phyloP scores from a whole-genome alignment of 2,329 filamentous ascomycete genomes.

The Neonectria hederae region DNA sequence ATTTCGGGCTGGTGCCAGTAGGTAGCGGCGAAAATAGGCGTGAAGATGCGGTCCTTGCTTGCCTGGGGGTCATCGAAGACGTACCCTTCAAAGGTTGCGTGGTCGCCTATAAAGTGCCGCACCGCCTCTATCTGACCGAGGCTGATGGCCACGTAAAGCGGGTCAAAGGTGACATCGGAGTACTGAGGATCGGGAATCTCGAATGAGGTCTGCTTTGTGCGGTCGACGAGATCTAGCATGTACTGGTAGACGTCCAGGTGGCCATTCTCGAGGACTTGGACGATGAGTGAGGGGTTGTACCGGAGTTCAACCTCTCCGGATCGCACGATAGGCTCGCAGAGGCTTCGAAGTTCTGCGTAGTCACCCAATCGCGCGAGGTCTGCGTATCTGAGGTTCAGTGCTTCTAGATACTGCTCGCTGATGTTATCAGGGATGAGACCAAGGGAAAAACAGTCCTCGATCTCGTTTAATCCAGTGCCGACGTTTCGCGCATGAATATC shows the following conservation, averaged over 20 bases:
- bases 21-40: constrained; percentile 42
- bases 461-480: constrained; percentile 39
- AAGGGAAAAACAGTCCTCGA: constrained; percentile 42
- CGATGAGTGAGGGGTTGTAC: constrained; percentile 35
- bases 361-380: constrained; percentile 39
- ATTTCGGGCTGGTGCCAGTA: constrained; percentile 41
- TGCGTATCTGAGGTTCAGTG: constrained; percentile 34
- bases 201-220: constrained; percentile 30
- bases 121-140: constrained; percentile 37
- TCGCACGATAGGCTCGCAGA: constrained; percentile 43
- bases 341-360: constrained; percentile 36
- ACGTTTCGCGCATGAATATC: constrained; percentile 42
- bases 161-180: constrained; percentile 42
- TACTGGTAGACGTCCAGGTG: constrained; percentile 42
- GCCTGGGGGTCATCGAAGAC: constrained; percentile 21
- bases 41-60: constrained; percentile 33
- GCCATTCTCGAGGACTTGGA: constrained; percentile 38
- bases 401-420: constrained; percentile 27
- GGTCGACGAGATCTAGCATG: constrained; percentile 40
- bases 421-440: constrained; percentile 36
- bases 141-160: constrained; percentile 43
- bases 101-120: constrained; percentile 25
- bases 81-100: constrained; percentile 38
- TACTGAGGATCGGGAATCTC: constrained; percentile 25
- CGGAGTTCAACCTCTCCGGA: constrained; percentile 41